phyloP scores from a whole-genome alignment of 2,329 filamentous ascomycete genomes.

The Volutella citrinella region DNA sequence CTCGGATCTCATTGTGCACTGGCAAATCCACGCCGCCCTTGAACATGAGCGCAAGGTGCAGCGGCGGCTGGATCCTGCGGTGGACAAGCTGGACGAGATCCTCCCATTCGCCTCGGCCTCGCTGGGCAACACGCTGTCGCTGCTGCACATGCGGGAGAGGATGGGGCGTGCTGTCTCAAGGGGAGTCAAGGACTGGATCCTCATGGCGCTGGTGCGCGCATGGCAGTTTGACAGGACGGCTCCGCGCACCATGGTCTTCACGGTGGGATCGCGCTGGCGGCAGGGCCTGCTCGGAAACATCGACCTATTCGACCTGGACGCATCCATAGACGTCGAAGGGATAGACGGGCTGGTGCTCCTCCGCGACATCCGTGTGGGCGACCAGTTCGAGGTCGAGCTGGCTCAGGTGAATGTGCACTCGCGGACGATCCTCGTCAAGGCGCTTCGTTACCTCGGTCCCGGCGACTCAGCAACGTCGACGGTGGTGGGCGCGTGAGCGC shows the following conservation, averaged over 20 bases:
- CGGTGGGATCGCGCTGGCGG: constrained; percentile 37
- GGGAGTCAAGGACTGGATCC: constrained; percentile 51
- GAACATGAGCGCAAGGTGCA: constrained; percentile 38
- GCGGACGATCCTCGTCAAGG: constrained; percentile 45
- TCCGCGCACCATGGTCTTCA: constrained; percentile 48
- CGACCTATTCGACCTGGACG: constrained; percentile 48
- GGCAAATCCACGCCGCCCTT: constrained; percentile 62
- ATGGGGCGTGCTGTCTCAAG: constrained; percentile 43
- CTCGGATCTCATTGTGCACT: constrained; percentile 61
- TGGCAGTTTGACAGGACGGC: constrained; percentile 53
- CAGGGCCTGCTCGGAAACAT: constrained; percentile 40
- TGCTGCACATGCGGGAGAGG: constrained; percentile 51
- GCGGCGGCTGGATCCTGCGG: constrained; percentile 20
- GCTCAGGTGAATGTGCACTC: constrained; percentile 50
- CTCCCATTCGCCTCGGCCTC: constrained; percentile 44
- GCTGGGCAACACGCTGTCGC: constrained; percentile 45
- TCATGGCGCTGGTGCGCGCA: constrained; percentile 58
- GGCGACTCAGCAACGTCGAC: too few species aligned
- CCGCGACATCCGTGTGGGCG: constrained; percentile 45
- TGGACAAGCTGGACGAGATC: constrained; percentile 31
- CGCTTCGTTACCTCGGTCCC: constrained; percentile 29
- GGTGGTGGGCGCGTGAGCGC: too few species aligned
- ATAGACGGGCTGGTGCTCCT: constrained; percentile 37
- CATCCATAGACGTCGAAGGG: constrained; percentile 37
- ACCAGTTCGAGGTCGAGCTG: constrained; percentile 56